Base-by-base conservation (phyloP, 306 rosid species). In the Cercis canadensis region DNA sequence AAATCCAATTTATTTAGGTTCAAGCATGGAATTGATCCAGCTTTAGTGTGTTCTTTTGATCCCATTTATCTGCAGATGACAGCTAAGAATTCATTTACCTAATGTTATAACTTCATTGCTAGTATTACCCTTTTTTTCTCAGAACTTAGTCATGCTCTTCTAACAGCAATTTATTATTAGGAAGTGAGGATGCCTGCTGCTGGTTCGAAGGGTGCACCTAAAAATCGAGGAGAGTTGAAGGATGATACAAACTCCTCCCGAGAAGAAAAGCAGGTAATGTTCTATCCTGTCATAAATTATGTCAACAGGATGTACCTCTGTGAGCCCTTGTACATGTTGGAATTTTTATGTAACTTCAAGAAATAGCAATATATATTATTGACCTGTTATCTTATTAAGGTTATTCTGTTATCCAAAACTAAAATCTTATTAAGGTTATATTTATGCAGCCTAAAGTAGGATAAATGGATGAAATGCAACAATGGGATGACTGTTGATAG, bases 131-230 rank as follows among this genome's bases (percentile, higher is more conserved):
- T 24, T 58, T 62, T n/a, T 62, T 45, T 45, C 24, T 45, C 57
- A 59, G 46, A 16, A 15, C 70, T 32, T 66, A 21, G 40, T 39
- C 50, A 5, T 51, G 51, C 44, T 65, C 29, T 24, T 24, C 80
- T 84, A 72, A 79, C 55, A 46, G 53, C 57, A 44, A 14, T 4
- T 65, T 24, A 29, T 65, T 73, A 10, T 72, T 81, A 92, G 95
- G 97, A 94, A 90, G 98, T 94, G 70, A 85, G 98, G 74, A 86
- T 94, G 87, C 97, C 98, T 53, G 96, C 98, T 58, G 92, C 98
- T 39, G 87, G 97, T 46, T 70, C 92, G 62, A 94, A 89, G 72
- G 89, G 92, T 34, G 84, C 88, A 12, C 77, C 97, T 60, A 90
- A 90, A 81, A 84, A 77, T 67, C 97, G 73, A 58, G 95, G 86